Evolutionary conservation across 495 filamentous ascomycete species (phyloP).

Genomic region (Pseudoneurospora amorphoporcata): DNA sequence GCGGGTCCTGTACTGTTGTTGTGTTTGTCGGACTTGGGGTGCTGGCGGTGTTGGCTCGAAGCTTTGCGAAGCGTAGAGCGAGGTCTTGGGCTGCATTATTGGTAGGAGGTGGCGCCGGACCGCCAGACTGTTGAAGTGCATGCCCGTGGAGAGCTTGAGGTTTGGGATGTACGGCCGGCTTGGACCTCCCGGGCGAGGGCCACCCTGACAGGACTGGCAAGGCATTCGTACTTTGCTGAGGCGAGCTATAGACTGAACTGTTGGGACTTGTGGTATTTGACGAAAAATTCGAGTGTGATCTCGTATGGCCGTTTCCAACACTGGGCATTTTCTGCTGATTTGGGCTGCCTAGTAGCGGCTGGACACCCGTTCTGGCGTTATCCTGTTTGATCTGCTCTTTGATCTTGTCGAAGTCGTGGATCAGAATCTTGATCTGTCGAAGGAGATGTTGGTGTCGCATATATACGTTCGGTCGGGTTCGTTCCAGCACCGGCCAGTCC

Average conservation of each 20-base stretch:
- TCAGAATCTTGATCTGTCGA: slow-evolving; percentile 21
- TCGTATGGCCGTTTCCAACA: neutral
- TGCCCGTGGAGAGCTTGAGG: slow-evolving; percentile 51
- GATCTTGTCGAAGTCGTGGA: slow-evolving; percentile 45
- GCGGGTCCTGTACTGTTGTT: slow-evolving; percentile 19
- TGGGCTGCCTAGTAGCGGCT: slow-evolving; percentile 13
- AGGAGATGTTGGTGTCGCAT: slow-evolving; percentile 38
- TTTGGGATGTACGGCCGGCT: slow-evolving; percentile 52
- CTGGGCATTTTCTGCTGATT: neutral
- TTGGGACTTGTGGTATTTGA: neutral
- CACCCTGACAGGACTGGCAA: slow-evolving; percentile 1
- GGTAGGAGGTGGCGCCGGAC: neutral
- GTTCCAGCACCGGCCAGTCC: slow-evolving; percentile 17
- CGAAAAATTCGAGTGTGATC: neutral
- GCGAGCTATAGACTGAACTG: neutral
- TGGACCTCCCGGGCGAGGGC: slow-evolving; percentile 16
- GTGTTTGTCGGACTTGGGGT: neutral
- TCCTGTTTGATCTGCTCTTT: slow-evolving; percentile 60
- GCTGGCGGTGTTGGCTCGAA: slow-evolving; percentile 30
- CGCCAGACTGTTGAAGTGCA: slow-evolving; percentile 21
- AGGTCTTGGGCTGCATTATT: slow-evolving; percentile 32
- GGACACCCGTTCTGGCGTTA: slow-evolving; percentile 45
- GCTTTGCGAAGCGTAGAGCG: slow-evolving; percentile 46
- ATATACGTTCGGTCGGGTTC: slow-evolving; percentile 9
- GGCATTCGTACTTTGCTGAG: slow-evolving; percentile 6